Evolutionary conservation across 2,329 filamentous ascomycete genomes (phyloP).

Genomic region (Ambrosiella cleistominuta): DNA sequence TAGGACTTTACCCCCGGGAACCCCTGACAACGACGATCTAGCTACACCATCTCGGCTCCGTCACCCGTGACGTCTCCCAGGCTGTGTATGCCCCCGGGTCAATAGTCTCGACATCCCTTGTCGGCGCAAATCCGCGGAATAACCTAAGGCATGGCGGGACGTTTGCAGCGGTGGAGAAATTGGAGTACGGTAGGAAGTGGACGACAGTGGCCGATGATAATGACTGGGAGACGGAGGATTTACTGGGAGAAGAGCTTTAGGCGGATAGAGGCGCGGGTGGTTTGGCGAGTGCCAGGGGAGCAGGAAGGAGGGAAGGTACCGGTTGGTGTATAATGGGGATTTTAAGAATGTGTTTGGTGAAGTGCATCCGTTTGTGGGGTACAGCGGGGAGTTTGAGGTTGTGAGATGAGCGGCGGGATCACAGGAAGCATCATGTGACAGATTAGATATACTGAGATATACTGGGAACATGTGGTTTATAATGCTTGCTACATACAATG

Average conservation of each 20-base stretch:
- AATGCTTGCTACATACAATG: too few species aligned
- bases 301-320: neutral
- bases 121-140: conserved; percentile 80
- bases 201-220: conserved; percentile 31
- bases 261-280: conserved; percentile 37
- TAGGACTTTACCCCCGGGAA: conserved; percentile 59
- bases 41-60: conserved; percentile 53
- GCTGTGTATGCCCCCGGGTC: conserved; percentile 40
- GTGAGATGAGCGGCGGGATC: too few species aligned
- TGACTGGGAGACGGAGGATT: conserved; percentile 72
- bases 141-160: conserved; percentile 64
- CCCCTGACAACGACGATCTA: conserved; percentile 59
- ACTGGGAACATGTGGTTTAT: too few species aligned
- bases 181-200: conserved; percentile 18
- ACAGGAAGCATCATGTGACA: too few species aligned
- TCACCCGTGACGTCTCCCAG: conserved; percentile 34
- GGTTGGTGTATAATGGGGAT: too few species aligned
- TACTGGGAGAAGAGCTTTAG: conserved; percentile 50
- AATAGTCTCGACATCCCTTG: conserved; percentile 47
- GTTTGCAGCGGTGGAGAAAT: conserved; percentile 57
- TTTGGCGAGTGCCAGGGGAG: neutral
- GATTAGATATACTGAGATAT: too few species aligned
- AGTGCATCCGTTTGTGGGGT: too few species aligned
- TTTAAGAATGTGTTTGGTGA: too few species aligned
- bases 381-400: too few species aligned